A percentile compares a stretch with the other conserved stretches of the same genome.
Evolutionary conservation across 164 flowering plant species (phyloP).

Genomic region (Taxillus chinensis): DNA sequence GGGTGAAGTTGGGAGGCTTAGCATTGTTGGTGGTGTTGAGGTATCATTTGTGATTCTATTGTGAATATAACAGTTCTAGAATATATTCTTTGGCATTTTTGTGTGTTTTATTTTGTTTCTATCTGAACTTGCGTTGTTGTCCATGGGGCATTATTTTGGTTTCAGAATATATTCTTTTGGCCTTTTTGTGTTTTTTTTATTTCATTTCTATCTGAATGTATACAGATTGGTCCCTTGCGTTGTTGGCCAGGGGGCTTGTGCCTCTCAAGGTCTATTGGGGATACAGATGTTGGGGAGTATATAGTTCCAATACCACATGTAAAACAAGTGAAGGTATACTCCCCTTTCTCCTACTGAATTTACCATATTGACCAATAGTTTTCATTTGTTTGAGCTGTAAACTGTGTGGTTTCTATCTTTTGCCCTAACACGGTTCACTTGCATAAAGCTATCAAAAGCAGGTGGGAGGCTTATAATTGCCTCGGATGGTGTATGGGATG

Average conservation of each 20-base stretch:
- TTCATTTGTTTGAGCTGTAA: not conserved
- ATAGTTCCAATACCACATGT: slow-evolving; percentile 86
- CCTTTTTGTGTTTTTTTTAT: not conserved
- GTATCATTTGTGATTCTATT: slow-evolving; percentile 17
- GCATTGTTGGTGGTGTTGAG: slow-evolving; percentile 71
- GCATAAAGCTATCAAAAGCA: slow-evolving; percentile 48
- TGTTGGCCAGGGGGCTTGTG: slow-evolving; percentile 98
- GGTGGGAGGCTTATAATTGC: slow-evolving; percentile 91
- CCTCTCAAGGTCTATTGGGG: slow-evolving; percentile 88
- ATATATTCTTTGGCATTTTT: not conserved
- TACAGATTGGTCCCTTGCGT: slow-evolving; percentile 79
- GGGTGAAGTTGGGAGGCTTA: slow-evolving; percentile 89
- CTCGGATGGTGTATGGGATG: slow-evolving; percentile 96
- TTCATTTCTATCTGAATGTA: not conserved
- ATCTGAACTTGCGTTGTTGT: slow-evolving; percentile 60
- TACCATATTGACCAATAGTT: not conserved
- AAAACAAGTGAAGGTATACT: slow-evolving; percentile 81
- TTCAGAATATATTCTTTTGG: not conserved
- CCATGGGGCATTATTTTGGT: slow-evolving; percentile 54
- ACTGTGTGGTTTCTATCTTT: not conserved
- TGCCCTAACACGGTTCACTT: slow-evolving; percentile 9
- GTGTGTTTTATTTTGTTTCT: not conserved
- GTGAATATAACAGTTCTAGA: not conserved
- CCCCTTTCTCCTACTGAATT: not conserved
- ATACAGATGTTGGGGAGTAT: slow-evolving; percentile 88